Evolutionary conservation across 1,284 basidiomycete species (phyloP), one percentile per base, ranked within the genome.

Genomic region (Fomitiporia mediterranea): DNA sequence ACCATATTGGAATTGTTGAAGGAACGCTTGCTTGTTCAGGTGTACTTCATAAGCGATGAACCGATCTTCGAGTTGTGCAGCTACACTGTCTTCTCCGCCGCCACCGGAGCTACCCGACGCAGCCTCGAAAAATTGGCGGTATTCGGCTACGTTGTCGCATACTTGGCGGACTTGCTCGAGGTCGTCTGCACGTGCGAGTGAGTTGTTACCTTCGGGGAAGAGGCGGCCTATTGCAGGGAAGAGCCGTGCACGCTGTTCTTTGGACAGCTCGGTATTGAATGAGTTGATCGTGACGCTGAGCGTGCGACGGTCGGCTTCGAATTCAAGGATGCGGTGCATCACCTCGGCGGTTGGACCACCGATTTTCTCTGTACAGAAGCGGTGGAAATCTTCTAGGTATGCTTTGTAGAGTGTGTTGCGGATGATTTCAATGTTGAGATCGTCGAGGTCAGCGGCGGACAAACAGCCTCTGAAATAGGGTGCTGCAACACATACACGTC

Each of bases 261-360:
- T 99, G 42, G 88, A 81, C 56, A 99, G 82, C 66, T 93, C 91
- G 8, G 97, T 98, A 62, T 90, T 90, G 70, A 99, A 97, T 23
- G 96, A 98, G 79, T 99, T 99, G 79, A 99, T 93, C 34, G 97
- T 98, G 72, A 99, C 98, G 76, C 99, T 99, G 71, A 99, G 89
- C 2, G 94, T 90, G 51, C 97, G 85, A 37, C 96, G 83, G 73
- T 99, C 96, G 28, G 97, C 97, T 76, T 99, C 97, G 67, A 99
- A 99, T 5, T 89, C 79, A 53, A 99, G 85, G 63, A 98, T 91
- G 39, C 78, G 80, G 58, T 85, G 80, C 95, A 98, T 98, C 62
- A 93, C 84, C 51, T 95, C 92, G 17, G 82, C 79, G 2, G 95
- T 98, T 1, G 94, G 90, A 7, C 84, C 81, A 28, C 92, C 90